Evolutionary conservation across 805 yeast species (phyloP), one percentile per base, ranked within the genome.

Genomic region (Ogataea trehaloabstinens): DNA sequence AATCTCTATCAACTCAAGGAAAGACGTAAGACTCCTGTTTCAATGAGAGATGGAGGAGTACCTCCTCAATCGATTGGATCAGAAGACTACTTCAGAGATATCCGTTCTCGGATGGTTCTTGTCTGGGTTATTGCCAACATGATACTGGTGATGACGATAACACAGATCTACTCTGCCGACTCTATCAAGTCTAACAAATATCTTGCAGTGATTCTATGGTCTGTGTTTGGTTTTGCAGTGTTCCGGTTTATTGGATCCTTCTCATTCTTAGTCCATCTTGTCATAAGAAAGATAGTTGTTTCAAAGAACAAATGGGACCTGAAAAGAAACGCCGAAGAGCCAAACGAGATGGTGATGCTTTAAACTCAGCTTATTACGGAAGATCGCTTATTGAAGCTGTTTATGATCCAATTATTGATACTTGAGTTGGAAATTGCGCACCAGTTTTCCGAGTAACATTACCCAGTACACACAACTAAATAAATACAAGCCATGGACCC

Each of bases 81-180:
- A 15, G 88, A 86, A 51, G 99, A 93, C 60, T 91, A 93, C 60
- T 95, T 93, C 58, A 80, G 96, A 57, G 95, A 91, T 58, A 84
- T 93, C 17, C 80, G 99, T 67, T 87, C 99, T 1, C 76, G 93
- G 49, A 96, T 93, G 37, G 99, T 93, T n/a, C 74, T 93, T 54
- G 66, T 79, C n/a, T 93, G 99, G 99, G 76, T 93, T 73, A 71
- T 90, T 34, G 70, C 85, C 19, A 93, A 93, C 60, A 66, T 88
- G 54, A 66, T 90, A 18, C 70, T 93, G 51, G 82, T 88, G 31
- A 83, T 91, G 90, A 78, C 93, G 6, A 82, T 93, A 63, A 76
- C 90, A 12, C 95, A 91, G 62, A 82, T 89, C 15, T 90, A 82
- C 55, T 67, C 73, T 6, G 76, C 90, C 2, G 81, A 80, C 37